These are phyloP conservation scores for Sphagnum fallax DNA, from an alignment of 228 moss, liverwort and hornwort species.

Conservation along the genomic window DNA sequence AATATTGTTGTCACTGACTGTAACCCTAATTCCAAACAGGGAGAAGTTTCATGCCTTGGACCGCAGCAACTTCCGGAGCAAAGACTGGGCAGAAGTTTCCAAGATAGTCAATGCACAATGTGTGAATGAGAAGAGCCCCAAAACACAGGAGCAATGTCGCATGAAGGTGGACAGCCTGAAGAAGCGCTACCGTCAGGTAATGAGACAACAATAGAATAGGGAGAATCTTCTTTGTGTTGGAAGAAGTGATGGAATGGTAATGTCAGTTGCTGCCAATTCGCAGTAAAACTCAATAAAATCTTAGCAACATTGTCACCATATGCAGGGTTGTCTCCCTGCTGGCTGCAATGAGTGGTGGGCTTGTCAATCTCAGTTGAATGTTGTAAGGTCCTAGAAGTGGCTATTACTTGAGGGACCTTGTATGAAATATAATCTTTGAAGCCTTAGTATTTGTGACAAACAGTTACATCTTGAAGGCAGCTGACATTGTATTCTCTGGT, in stretches of 20 bases:
- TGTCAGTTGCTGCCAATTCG: background rate
- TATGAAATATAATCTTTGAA: too few relatives aligned
- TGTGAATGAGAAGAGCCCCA: slow-evolving; percentile 54
- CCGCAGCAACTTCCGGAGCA: slow-evolving; percentile 62
- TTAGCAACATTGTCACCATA: background rate
- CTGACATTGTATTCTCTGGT: background rate
- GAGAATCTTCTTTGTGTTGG: background rate
- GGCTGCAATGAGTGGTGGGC: background rate
- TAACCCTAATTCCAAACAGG: slow-evolving; percentile 12
- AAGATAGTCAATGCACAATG: slow-evolving; percentile 50
- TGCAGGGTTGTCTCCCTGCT: background rate
- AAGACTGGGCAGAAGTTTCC: slow-evolving; percentile 64
- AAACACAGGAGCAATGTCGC: slow-evolving; percentile 66
- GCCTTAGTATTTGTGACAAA: too few relatives aligned
- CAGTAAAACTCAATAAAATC: background rate
- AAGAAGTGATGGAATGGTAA: background rate
- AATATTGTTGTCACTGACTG: too few relatives aligned
- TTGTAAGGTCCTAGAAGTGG: too few relatives aligned
- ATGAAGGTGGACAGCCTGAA: slow-evolving; percentile 74
- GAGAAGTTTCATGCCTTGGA: slow-evolving; percentile 62
- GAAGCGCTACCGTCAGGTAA: slow-evolving; percentile 59
- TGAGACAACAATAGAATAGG: background rate
- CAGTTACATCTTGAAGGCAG: too few relatives aligned
- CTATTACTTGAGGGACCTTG: too few relatives aligned
- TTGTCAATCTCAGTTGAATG: too few relatives aligned